Conservation (phyloP, 257 asterid genomes). For the Haberlea rhodopensis region DNA sequence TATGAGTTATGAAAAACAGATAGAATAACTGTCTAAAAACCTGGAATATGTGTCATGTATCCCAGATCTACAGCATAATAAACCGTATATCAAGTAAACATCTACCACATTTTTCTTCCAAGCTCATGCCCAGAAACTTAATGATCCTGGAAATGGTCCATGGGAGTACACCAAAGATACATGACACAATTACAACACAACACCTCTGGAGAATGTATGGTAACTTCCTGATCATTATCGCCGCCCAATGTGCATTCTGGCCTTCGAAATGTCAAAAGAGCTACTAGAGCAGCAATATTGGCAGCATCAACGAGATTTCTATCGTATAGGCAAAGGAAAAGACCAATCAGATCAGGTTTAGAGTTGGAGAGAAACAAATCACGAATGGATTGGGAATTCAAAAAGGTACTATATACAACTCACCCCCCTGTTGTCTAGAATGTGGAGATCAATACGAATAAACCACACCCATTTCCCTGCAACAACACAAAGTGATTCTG, state of each 20-base stretch:
- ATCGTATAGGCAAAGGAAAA: slow-evolving; percentile 21
- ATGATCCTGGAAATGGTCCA: slow-evolving; percentile 11
- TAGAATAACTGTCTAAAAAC: not conserved
- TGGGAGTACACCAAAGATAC: not conserved
- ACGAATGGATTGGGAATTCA: no score
- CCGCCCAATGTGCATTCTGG: slow-evolving; percentile 89
- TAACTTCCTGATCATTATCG: slow-evolving; percentile 80
- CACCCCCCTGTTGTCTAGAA: slow-evolving; percentile 96
- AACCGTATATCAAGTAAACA: not conserved
- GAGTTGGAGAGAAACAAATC: slow-evolving; percentile 12
- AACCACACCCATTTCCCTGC: slow-evolving; percentile 97
- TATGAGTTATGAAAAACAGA: not conserved
- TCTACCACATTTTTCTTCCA: not conserved
- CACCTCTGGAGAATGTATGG: slow-evolving; percentile 77
- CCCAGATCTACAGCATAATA: not conserved
- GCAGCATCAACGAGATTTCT: slow-evolving; percentile 98
- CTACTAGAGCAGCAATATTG: slow-evolving; percentile 91
- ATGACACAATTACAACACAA: not conserved
- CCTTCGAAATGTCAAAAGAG: slow-evolving; percentile 87
- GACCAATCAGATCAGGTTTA: slow-evolving; percentile 6
- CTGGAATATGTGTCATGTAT: slow-evolving; percentile 1
- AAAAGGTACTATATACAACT: slow-evolving; percentile 34
- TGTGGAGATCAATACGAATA: slow-evolving; percentile 82
- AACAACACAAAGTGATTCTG: slow-evolving; percentile 90
- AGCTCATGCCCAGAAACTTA: slow-evolving; percentile 6